Evolutionary conservation across 208 protist genomes (phyloP), one percentile per base, ranked within the genome.

Genomic region (Herpetomonas muscarum): DNA sequence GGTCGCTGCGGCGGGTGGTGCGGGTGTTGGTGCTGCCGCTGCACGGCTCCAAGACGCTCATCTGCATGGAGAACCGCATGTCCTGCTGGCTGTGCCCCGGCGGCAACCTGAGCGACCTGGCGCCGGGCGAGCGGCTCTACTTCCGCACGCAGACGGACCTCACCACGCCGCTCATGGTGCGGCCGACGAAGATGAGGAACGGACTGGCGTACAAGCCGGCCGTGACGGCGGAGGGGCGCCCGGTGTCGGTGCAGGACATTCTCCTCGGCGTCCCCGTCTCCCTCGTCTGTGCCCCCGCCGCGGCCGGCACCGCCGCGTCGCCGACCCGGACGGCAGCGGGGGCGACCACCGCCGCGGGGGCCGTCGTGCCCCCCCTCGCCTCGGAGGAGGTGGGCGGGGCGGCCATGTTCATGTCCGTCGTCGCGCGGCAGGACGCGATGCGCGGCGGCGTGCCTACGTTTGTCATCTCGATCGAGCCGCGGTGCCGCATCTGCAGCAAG

Each of bases 11-110:
- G 21, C 80, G 87, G 46, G 64, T 72, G 12, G 72, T 93, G 24
- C 58, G 52, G 6, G 70, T 93, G 30, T 68, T 45, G n/a, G 72
- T 79, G 17, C 84, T 78, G 47, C 87, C 87, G 3, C 67, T 93
- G 36, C 87, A 93, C 58, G 10, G 15, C 15, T 79, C 69, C 22
- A 57, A 60, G 48, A 76, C 77, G 25, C 73, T 93, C 37, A 81
- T 93, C 50, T 90, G 78, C 55, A n/a, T 90, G 1, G 75, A 89
- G 65, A 93, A 93, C 62, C 73, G 76, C 2, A 53, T 89, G 39
- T 67, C 70, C 41, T 75, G 62, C 41, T 34, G 64, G 32, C 54
- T 93, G 10, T 42, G 47, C n/a, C 48, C 61, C 0, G 65, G 44
- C 31, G 50, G 51, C n/a, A 53, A 62, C 47, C 63, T 70, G 56